phyloP scores from a whole-genome alignment of 2,329 filamentous ascomycete genomes.

The Lachnellula hyalina region DNA sequence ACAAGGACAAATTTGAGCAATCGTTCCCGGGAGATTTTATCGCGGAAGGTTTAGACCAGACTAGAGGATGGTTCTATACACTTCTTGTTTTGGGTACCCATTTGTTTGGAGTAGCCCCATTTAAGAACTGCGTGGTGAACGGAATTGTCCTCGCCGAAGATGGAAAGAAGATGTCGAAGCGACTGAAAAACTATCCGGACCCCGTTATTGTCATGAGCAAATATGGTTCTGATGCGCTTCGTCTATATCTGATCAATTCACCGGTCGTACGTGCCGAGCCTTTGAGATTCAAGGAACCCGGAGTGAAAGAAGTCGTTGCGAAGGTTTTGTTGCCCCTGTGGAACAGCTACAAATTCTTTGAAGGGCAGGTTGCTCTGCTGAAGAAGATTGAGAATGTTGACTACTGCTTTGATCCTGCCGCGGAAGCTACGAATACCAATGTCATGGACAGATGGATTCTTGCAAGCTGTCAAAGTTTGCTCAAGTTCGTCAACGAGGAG shows the following conservation, averaged over 20 bases:
- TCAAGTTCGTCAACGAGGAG: conserved; percentile 88
- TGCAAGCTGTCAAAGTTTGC: conserved; percentile 82
- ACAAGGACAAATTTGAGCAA: conserved; percentile 71
- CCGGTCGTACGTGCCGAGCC: conserved; percentile 90
- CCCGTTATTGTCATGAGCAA: conserved; percentile 76
- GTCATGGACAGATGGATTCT: conserved; percentile 97
- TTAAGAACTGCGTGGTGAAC: conserved; percentile 95
- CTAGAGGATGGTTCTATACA: conserved; percentile 95
- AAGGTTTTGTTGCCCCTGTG: conserved; percentile 87
- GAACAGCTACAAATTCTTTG: conserved; percentile 98
- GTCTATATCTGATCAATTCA: conserved; percentile 95
- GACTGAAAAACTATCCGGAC: conserved; percentile 93
- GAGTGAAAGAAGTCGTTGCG: conserved; percentile 90
- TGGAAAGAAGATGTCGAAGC: conserved; percentile 98
- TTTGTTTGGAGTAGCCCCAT: conserved; percentile 77
- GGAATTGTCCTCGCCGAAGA: conserved; percentile 91
- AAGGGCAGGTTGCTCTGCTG: conserved; percentile 75
- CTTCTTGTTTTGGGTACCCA: conserved; percentile 83
- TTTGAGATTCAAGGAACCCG: conserved; percentile 82
- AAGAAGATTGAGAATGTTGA: conserved; percentile 80
- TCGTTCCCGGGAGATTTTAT: conserved; percentile 92
- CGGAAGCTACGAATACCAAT: conserved; percentile 73
- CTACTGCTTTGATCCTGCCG: conserved; percentile 71
- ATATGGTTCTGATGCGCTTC: conserved; percentile 87
- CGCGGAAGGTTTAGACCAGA: conserved; percentile 88